Evolutionary conservation across 495 filamentous ascomycete genomes (phyloP), one percentile per base, ranked within the genome.

Genomic region (Lepraria neglecta): DNA sequence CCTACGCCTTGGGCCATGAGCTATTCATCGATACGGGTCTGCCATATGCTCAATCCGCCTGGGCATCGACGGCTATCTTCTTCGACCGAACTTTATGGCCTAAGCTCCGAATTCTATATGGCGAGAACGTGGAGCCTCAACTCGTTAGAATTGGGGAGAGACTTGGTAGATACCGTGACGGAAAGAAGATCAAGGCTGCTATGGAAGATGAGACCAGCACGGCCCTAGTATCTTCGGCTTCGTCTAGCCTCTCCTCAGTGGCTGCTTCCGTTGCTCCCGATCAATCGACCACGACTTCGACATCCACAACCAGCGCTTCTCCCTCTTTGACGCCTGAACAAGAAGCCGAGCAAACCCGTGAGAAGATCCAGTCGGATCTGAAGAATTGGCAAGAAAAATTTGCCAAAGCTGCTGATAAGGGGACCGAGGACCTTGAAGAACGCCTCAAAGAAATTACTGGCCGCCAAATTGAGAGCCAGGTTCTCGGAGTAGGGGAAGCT

Each of bases 91-190:
- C 82, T 3, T 67, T 96, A 14, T 94, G 88, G 87, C 91, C 91
- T 9, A 84, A 85, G 66, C 27, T 97, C 7, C 80, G 86, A 31
- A 80, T 89, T 28, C 73, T 96, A 12, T 97, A 96, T 66, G 85
- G 86, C 38, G 84, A 94, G 69, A 94, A 92, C 65, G 92, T 99
- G 9, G 91, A 97, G 74, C 95, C 95, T 12, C 94, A 99, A 70
- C 80, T 99, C 1, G 83, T 94, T 53, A 88, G 90, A 64, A 97
- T 99, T 64, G 85, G 90, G 15, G 87, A 97, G 74, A 82, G 92
- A 11, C 80, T 98, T 17, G 94, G 91, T 6, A 81, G 89, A 60
- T 92, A 97, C 73, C 82, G 80, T 14, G 87, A 90, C 60, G 82
- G 80, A 3, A 84, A 81, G 67, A 82, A 79, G 56, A 62, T 88